Percentiles rank a stretch among this genome's conserved stretches.
Conservation (phyloP, 257 asterid species). For the Solanum raphanifolium region DNA sequence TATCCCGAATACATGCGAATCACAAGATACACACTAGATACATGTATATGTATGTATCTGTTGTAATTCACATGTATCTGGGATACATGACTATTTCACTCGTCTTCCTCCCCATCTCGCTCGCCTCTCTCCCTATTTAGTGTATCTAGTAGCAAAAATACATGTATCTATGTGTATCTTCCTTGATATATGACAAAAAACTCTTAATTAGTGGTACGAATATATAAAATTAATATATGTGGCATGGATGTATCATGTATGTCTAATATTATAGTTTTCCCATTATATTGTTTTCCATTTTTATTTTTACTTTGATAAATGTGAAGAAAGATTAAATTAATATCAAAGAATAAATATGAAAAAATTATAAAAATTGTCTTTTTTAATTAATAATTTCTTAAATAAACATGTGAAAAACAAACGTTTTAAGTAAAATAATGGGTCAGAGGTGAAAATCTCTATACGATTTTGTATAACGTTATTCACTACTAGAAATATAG, state of each 20-base stretch:
- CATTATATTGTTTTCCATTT: neutral
- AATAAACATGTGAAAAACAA: neutral
- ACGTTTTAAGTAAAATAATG: neutral
- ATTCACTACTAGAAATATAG: neutral
- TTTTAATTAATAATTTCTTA: no score
- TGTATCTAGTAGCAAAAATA: no score
- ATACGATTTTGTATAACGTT: no score
- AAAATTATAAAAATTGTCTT: neutral
- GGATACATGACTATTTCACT: neutral
- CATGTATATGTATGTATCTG: neutral
- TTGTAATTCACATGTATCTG: neutral
- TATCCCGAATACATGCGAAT: no score
- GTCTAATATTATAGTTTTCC: neutral
- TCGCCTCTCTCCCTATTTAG: neutral
- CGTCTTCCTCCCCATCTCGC: neutral
- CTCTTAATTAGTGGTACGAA: no score
- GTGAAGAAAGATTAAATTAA: neutral
- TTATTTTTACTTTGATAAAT: neutral
- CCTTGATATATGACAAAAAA: neutral
- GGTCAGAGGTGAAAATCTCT: neutral
- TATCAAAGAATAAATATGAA: neutral
- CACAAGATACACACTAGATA: neutral
- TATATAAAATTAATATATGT: no score
- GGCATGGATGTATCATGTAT: no score
- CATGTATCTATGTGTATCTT: no score